Percentiles rank a stretch among this genome's conserved stretches.
Conservation (phyloP, 306 rosid genomes). For the Cucurbita ficifolia region DNA sequence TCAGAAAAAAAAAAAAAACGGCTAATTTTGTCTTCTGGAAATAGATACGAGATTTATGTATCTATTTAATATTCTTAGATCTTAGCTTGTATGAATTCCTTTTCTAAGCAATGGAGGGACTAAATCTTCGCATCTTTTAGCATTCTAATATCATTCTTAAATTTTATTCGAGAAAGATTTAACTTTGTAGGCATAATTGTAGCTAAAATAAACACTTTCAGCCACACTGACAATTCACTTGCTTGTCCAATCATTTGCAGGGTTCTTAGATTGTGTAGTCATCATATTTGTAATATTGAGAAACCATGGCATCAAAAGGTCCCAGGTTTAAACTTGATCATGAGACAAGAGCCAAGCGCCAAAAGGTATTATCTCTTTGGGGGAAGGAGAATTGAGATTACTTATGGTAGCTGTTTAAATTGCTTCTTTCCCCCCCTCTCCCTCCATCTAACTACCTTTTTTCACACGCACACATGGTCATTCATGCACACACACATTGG, state of each 20-base stretch:
- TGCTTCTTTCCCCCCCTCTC: background rate
- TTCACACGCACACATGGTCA: background rate
- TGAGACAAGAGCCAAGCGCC: slow-evolving; percentile 69
- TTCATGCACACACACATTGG: background rate
- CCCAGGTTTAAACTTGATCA: slow-evolving; percentile 73
- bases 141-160: background rate
- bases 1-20: background rate
- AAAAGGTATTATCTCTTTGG: slow-evolving; percentile 40
- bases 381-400: background rate
- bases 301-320: slow-evolving; percentile 79
- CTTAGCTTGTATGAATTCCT: background rate
- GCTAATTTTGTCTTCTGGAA: background rate
- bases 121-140: background rate
- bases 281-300: background rate
- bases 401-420: background rate
- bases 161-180: background rate
- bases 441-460: background rate
- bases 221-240: background rate
- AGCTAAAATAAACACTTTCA: background rate
- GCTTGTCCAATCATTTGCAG: background rate
- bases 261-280: background rate
- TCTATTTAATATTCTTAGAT: background rate
- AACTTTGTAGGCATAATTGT: background rate
- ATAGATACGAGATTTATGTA: background rate
- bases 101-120: background rate